phyloP scores from a whole-genome alignment of 108 stramenopile genomes.

The Epithemia pelagica region DNA sequence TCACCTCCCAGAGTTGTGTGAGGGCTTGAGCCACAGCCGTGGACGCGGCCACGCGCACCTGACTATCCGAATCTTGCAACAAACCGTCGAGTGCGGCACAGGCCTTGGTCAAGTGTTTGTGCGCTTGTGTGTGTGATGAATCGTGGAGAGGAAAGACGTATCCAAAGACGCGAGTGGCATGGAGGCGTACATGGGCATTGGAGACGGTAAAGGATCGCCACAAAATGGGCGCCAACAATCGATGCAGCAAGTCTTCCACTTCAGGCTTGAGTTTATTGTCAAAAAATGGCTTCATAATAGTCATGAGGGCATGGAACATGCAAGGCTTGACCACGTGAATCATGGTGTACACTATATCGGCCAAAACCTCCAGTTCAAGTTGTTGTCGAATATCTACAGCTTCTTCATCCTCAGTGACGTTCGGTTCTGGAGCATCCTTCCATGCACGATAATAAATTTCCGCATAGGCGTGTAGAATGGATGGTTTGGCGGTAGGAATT shows the following conservation, averaged over 20 bases:
- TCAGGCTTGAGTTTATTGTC: constrained; percentile 62
- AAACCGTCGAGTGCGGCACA: constrained; percentile 51
- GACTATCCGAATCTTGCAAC: constrained; percentile 65
- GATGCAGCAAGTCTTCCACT: constrained; percentile 76
- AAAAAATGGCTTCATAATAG: constrained; percentile 64
- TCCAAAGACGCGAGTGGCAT: constrained; percentile 65
- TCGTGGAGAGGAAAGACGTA: constrained; percentile 93
- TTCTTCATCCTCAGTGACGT: constrained; percentile 9
- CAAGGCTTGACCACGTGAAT: constrained; percentile 48
- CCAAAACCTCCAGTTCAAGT: constrained; percentile 79
- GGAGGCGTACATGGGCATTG: constrained; percentile 79
- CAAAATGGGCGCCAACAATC: constrained; percentile 84
- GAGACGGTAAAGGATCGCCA: constrained; percentile 85
- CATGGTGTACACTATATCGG: constrained; percentile 73
- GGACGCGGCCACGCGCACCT: constrained; percentile 81
- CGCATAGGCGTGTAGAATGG: constrained; percentile 54
- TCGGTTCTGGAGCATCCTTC: constrained; percentile 34
- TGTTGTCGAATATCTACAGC: constrained; percentile 17
- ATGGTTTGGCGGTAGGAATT: constrained; percentile 33
- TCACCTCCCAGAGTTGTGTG: constrained; percentile 75
- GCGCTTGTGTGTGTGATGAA: constrained; percentile 39
- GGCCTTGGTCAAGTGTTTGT: constrained; percentile 57
- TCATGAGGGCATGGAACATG: constrained; percentile 29
- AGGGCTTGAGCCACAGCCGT: constrained; percentile 70
- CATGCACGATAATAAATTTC: constrained; percentile 86